Percentiles rank a stretch among this genome's conserved stretches.
Conservation (phyloP, 495 filamentous ascomycete species). For the Penicillium roqueforti region DNA sequence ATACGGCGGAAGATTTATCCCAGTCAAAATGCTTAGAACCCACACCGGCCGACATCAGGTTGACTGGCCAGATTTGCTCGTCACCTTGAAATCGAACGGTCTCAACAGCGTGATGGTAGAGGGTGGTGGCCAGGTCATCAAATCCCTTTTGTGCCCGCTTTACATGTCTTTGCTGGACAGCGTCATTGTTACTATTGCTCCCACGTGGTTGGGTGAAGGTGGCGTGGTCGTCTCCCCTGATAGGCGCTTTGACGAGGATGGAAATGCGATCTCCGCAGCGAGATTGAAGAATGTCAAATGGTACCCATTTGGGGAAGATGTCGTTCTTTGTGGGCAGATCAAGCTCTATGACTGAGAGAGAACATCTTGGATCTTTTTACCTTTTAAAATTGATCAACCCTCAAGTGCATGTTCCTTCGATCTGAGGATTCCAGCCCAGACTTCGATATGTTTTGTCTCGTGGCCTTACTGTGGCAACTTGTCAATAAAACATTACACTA, state of each 20-base stretch:
- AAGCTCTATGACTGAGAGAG: background rate
- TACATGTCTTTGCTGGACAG: conserved; percentile 54
- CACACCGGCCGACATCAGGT: conserved; percentile 24
- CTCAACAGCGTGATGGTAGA: conserved; percentile 82
- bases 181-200: conserved; percentile 84
- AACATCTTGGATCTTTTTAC: background rate
- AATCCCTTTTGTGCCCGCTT: conserved; percentile 61
- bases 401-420: background rate
- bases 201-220: conserved; percentile 74
- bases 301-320: conserved; percentile 71
- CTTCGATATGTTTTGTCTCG: background rate
- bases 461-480: background rate
- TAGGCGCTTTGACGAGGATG: conserved; percentile 37
- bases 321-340: conserved; percentile 68
- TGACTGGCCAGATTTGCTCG: conserved; percentile 61
- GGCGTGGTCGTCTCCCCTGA: conserved; percentile 69
- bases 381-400: background rate
- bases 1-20: conserved; percentile 45
- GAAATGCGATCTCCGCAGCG: conserved; percentile 48
- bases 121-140: conserved; percentile 76
- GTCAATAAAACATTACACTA: background rate
- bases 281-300: conserved; percentile 64
- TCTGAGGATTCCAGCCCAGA: background rate
- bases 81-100: conserved; percentile 48
- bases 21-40: conserved; percentile 20